Evolutionary conservation across 352 stramenopile genomes (phyloP).

Genomic region (Phytophthora quininea): DNA sequence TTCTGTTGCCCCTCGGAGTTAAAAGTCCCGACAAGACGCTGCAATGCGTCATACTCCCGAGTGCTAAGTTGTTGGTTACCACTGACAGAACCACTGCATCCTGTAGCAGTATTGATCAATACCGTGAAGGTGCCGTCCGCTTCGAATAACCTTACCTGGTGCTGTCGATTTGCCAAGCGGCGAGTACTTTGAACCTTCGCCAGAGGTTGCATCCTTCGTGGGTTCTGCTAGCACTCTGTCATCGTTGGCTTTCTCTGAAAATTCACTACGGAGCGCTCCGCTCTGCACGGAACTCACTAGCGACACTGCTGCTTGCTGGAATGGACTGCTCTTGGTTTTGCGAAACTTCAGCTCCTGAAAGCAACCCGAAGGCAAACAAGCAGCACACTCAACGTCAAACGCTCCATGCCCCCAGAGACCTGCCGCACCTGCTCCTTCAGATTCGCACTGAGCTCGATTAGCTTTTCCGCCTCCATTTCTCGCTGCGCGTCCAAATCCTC

Average conservation of each 20-base stretch:
- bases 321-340: constrained; percentile 29
- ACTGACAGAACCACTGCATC: background rate
- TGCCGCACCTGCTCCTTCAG: constrained; percentile 38
- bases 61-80: constrained; percentile 16
- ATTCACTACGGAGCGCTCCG: background rate
- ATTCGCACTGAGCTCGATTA: constrained; percentile 36
- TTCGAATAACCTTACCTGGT: constrained; percentile 12
- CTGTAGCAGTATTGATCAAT: no score
- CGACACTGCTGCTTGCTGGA: constrained; percentile 33
- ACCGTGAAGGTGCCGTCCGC: no score
- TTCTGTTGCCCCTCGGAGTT: constrained; percentile 42
- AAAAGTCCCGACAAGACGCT: constrained; percentile 31
- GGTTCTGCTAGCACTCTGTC: background rate
- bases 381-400: no score
- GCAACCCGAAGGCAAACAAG: background rate
- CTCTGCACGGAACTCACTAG: constrained; percentile 10
- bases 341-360: constrained; percentile 41
- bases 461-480: constrained; percentile 35
- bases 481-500: constrained; percentile 40
- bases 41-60: constrained; percentile 22
- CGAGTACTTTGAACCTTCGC: background rate
- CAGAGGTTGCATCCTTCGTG: background rate
- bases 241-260: constrained; percentile 15
- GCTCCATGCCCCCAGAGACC: no score
- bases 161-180: background rate